phyloP scores from a whole-genome alignment of 495 filamentous ascomycete species.

The Trypethelium eluteriae region DNA sequence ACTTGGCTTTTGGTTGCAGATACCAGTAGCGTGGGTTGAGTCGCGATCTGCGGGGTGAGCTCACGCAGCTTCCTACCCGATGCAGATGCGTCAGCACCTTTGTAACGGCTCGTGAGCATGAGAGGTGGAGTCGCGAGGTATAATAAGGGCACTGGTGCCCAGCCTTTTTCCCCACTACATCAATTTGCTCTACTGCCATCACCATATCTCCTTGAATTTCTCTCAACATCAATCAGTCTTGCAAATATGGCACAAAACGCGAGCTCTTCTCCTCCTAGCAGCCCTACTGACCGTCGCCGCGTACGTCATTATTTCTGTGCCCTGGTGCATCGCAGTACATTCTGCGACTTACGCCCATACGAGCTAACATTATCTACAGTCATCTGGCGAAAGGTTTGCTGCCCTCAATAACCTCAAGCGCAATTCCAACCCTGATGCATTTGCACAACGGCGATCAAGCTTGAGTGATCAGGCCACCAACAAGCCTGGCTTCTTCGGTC shows the following conservation, averaged over 20 bases:
- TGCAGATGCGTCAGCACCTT: slow-evolving; percentile 6
- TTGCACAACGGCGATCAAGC: slow-evolving; percentile 4
- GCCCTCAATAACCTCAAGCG: slow-evolving; percentile 12
- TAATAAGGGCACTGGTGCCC: background rate
- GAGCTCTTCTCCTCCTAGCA: background rate
- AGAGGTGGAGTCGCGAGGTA: background rate
- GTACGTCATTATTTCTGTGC: background rate
- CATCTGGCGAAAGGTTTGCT: slow-evolving; percentile 11
- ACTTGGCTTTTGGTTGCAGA: background rate
- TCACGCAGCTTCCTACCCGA: background rate
- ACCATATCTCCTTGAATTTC: background rate
- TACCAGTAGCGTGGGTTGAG: background rate
- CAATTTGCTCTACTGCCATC: background rate
- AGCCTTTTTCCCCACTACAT: background rate
- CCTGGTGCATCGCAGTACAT: too few relatives aligned
- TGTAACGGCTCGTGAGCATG: background rate
- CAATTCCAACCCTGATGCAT: slow-evolving; percentile 10
- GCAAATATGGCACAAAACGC: background rate
- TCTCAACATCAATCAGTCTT: background rate
- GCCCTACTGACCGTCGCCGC: slow-evolving; percentile 1
- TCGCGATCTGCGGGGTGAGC: slow-evolving; percentile 4
- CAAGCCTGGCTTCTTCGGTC: slow-evolving; percentile 11
- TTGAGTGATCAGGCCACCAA: background rate
- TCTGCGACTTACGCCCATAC: background rate
- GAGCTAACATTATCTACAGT: background rate